Conservation (phyloP, 129 eudicot genomes). For the Helichrysum umbraculigerum region DNA sequence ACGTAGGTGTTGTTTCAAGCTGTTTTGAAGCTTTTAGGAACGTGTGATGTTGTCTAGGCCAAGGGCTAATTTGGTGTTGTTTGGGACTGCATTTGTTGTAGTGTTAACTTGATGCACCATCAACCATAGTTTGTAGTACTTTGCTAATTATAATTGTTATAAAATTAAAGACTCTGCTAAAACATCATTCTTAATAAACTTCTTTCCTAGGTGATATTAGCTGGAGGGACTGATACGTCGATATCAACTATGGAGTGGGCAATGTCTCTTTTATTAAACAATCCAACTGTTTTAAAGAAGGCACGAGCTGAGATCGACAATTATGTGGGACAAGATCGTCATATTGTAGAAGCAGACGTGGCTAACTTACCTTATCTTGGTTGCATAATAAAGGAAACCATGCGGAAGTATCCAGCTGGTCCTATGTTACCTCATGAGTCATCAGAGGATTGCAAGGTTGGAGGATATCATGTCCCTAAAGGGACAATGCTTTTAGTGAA, state of each 20-base stretch:
- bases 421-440: constrained; percentile 60
- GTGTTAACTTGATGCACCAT: no score
- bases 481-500: constrained; percentile 49
- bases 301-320: constrained; percentile 49
- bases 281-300: constrained; percentile 39
- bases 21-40: no score
- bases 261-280: constrained; percentile 41
- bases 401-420: constrained; percentile 50
- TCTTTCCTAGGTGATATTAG: constrained; percentile 28
- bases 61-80: no score
- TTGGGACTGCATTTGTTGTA: no score
- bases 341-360: constrained; percentile 44
- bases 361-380: constrained; percentile 49
- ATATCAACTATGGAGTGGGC: constrained; percentile 59
- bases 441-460: constrained; percentile 35
- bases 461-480: constrained; percentile 38
- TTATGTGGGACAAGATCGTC: constrained; percentile 31
- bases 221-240: constrained; percentile 39
- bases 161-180: no score
- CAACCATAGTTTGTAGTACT: no score
- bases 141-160: no score
- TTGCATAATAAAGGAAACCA: constrained; percentile 52
- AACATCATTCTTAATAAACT: background rate
- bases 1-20: no score
- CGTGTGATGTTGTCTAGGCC: no score